These are phyloP conservation scores for Trichophyton simii DNA, from an alignment of 2,329 filamentous ascomycete species.

Conservation along the genomic window DNA sequence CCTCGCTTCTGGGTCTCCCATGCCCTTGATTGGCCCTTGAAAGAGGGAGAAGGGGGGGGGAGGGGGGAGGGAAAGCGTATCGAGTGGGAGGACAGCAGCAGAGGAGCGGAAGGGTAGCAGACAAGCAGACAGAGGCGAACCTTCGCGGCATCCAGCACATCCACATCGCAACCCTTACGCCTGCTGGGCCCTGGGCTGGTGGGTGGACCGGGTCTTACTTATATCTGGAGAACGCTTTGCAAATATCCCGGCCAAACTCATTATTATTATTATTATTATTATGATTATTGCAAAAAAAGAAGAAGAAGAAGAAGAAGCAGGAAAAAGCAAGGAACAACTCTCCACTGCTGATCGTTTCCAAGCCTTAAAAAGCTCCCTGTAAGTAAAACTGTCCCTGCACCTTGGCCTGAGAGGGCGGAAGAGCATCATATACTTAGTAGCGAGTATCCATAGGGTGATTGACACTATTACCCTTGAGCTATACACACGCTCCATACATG, in stretches of 20 bases:
- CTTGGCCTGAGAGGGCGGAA: not conserved
- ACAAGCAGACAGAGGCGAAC: not conserved
- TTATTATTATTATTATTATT: not conserved
- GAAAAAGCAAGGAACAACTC: not conserved
- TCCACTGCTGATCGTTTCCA: slow-evolving; percentile 4
- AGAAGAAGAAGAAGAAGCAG: not conserved
- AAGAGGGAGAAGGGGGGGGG: not conserved
- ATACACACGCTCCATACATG: not conserved
- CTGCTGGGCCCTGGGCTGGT: not conserved
- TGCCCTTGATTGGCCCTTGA: not conserved
- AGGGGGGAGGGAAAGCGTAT: too few species aligned
- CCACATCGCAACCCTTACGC: not conserved
- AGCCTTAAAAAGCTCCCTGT: slow-evolving; percentile 2
- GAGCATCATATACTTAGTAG: too few species aligned
- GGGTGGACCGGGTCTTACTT: not conserved
- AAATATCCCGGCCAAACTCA: not conserved
- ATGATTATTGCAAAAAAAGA: not conserved
- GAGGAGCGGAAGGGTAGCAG: too few species aligned
- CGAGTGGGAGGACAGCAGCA: too few species aligned
- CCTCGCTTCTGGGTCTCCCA: not conserved
- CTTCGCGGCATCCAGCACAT: slow-evolving; percentile 3
- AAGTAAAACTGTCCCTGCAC: slow-evolving; percentile 3
- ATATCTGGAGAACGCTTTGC: not conserved
- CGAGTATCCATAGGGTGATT: too few species aligned
- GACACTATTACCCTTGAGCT: too few species aligned